Conservation (phyloP, 2,329 filamentous ascomycete genomes). For the Trichoderma lentiforme region DNA sequence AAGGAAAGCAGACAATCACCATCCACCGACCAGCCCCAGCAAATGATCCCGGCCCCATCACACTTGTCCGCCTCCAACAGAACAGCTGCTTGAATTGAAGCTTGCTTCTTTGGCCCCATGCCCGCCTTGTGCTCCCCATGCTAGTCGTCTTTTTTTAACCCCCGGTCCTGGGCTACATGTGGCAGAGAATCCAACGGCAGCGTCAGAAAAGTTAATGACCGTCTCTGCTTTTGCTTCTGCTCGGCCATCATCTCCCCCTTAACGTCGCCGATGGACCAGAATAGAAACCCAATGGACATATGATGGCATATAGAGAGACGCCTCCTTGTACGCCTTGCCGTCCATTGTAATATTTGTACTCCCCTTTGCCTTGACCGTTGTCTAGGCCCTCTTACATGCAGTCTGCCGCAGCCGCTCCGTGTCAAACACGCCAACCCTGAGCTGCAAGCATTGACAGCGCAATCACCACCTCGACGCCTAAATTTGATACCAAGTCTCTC, state of each 20-base stretch:
- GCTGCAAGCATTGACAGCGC: constrained; percentile 16
- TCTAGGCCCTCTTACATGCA: constrained; percentile 16
- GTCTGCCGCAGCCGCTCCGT: constrained; percentile 11
- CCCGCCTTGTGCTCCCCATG: constrained; percentile 13
- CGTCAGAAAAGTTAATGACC: background rate
- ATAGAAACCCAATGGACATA: background rate
- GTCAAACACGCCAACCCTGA: constrained; percentile 10
- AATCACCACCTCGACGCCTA: constrained; percentile 13
- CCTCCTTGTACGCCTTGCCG: constrained; percentile 5
- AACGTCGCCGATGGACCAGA: background rate
- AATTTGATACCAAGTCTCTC: background rate
- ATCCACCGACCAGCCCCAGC: constrained; percentile 8
- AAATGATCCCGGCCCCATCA: background rate
- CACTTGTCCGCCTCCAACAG: background rate
- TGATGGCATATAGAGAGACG: background rate
- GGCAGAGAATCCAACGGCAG: background rate
- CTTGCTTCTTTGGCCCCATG: constrained; percentile 12
- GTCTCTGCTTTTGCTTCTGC: background rate
- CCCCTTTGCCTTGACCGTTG: background rate
- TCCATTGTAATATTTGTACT: constrained; percentile 1
- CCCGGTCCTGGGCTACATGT: background rate
- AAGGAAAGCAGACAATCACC: constrained; percentile 9
- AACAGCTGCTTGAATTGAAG: background rate
- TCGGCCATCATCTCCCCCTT: background rate
- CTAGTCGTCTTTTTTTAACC: background rate